Evolutionary conservation across 2,329 filamentous ascomycete species (phyloP), one percentile per base, ranked within the genome.

Genomic region (Beauveria bassiana): DNA sequence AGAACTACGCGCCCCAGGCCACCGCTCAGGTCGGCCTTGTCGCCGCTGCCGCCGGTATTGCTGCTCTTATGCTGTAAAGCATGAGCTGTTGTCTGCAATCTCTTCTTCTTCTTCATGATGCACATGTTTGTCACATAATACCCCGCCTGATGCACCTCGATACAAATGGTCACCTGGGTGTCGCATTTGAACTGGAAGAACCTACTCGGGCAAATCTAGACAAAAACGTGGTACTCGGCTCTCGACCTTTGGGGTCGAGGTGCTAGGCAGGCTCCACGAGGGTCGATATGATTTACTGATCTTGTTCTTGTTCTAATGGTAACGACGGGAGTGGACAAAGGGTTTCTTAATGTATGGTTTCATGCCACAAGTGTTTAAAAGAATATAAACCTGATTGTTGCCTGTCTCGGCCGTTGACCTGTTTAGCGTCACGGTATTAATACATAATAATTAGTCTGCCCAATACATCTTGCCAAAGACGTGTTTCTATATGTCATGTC

Each of bases 31-130:
- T 70, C 31, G 80, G 79, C 61, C 65, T 81, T 54, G 64, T 82
- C 42, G 80, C 78, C 46, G 80, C 78, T 57, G 80, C 77, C 24
- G 79, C 78, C 22, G 80, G 80, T 68, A 63, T 82, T 51, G 79
- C 78, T 46, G 78, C 74, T 64, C 67, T 81, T 63, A 71, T 83
- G 63, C 75, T 83, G 63, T 83, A 79, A 77, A 65, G 65, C 31
- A 61, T 20, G 56, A 54, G 47, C 47, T 42, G 34, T 2, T 56
- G 34, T n/a, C n/a, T 50, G 22, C 55, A 51, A 57, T 62, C 62
- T 62, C 62, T 62, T 58, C 63, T 62, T 58, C 63, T 64, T 66
- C 60, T 64, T 66, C 62, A 71, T 66, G 67, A 69, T 71, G 70
- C 72, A 75, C 72, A 75, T 75, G 69, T 71, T 73, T 74, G 70